Conservation (phyloP, 164 flowering plant species). For the Protea cynaroides region DNA sequence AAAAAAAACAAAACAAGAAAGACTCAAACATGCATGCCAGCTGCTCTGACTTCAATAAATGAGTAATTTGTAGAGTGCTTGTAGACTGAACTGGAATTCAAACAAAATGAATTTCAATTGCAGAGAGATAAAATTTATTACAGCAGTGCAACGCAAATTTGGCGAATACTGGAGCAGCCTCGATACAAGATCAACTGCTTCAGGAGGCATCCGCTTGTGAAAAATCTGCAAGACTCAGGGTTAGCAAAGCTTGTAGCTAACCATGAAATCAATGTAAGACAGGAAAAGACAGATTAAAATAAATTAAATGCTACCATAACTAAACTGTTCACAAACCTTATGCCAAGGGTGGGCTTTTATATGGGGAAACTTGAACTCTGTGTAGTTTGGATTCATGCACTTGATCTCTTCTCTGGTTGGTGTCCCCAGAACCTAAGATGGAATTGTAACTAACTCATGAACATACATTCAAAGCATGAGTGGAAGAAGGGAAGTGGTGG, state of each 20-base stretch:
- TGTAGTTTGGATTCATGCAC: slow-evolving; percentile 97
- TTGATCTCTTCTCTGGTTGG: slow-evolving; percentile 97
- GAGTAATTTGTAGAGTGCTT: no score
- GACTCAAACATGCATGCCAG: no score
- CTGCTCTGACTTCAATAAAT: no score
- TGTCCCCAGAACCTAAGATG: slow-evolving; percentile 69
- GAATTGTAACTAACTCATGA: background rate
- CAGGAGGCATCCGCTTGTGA: slow-evolving; percentile 78
- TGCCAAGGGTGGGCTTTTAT: slow-evolving; percentile 98
- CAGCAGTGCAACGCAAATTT: slow-evolving; percentile 78
- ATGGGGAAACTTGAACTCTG: slow-evolving; percentile 89
- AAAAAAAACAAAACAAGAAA: no score
- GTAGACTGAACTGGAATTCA: no score
- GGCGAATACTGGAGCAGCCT: slow-evolving; percentile 97
- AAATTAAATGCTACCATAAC: background rate
- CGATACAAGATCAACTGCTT: slow-evolving; percentile 95
- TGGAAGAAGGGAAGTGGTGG: background rate
- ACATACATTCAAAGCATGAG: background rate
- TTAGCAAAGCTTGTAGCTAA: background rate
- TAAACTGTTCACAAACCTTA: slow-evolving; percentile 49
- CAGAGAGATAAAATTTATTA: slow-evolving; percentile 32
- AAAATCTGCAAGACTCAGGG: slow-evolving; percentile 50
- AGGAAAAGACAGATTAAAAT: slow-evolving; percentile 4
- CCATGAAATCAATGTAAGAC: background rate
- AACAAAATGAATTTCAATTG: background rate